Evolutionary conservation across 2,329 filamentous ascomycete genomes (phyloP), one percentile per base, ranked within the genome.

Genomic region (Coleophoma crateriformis): DNA sequence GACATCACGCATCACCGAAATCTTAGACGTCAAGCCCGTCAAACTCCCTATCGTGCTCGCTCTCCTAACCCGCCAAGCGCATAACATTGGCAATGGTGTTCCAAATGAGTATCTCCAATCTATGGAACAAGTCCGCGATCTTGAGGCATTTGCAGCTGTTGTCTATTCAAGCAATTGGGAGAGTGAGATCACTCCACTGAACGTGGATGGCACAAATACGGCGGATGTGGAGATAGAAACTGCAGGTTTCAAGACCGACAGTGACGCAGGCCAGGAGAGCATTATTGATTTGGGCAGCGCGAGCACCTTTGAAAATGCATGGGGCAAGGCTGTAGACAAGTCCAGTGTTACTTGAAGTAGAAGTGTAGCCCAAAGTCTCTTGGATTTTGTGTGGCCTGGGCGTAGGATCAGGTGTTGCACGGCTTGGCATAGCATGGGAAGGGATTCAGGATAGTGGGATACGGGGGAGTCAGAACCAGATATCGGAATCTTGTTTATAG

Each of bases 11-110:
- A 65, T 80, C 43, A 71, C 76, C 27, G 79, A 82, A 58, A 69
- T 81, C 7, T 71, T 76, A 44, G 75, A 76, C 64, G 67, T 69
- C 56, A 72, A 68, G 62, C 69, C 71, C 45, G 72, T 85, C 37
- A 92, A 91, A 70, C 78, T 99, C 38, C 94, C 94, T 43, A 95
- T 89, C 68, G 85, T 95, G 47, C 75, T 99, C 34, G 95, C 92
- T 3, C 86, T 95, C 6, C 80, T 97, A 60, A 94, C 90, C 37
- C 82, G 90, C 58, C 91, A 99, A 71, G 92, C 92, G 5, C 91
- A 96, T 67, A 79, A 76, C 48, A 95, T 99, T 58, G 92, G 91
- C 47, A 85, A 86, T 61, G 88, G 88, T 58, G 79, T 81, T 69
- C 82, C 78, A 50, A 89, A 80, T 67, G 84, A 79, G 71, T 87